phyloP scores from a whole-genome alignment of 1,139 yeast species.

The Candida sojae region DNA sequence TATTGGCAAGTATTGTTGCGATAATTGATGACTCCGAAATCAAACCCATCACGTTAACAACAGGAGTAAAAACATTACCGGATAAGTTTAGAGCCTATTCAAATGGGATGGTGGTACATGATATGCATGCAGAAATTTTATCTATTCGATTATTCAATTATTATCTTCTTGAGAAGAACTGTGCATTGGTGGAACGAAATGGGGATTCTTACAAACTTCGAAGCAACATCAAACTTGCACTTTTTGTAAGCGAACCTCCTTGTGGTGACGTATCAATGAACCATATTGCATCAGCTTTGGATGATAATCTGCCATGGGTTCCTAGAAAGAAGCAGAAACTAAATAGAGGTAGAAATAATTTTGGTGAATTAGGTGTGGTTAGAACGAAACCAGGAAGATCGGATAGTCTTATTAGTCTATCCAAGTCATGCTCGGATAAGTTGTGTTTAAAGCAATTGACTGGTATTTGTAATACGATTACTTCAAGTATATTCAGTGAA shows the following conservation, averaged over 20 bases:
- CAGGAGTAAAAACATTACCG: conserved; percentile 84
- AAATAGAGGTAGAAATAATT: conserved; percentile 67
- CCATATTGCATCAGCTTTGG: conserved; percentile 16
- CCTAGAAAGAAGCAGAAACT: conserved; percentile 9
- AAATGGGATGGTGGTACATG: conserved; percentile 71
- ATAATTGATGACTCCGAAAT: conserved; percentile 24
- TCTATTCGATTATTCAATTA: conserved; percentile 69
- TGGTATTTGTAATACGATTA: conserved; percentile 59
- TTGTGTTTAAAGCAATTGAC: conserved; percentile 62
- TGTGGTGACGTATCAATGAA: conserved; percentile 89
- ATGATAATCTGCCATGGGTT: conserved; percentile 25
- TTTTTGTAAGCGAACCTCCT: conserved; percentile 80
- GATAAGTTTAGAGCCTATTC: conserved; percentile 43
- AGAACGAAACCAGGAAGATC: conserved; percentile 90
- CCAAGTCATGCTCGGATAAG: conserved; percentile 91
- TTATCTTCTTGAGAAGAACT: conserved; percentile 25
- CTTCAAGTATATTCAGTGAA: conserved; percentile 41
- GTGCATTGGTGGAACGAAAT: conserved; percentile 12
- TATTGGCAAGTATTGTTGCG: conserved; percentile 72
- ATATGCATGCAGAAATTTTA: conserved; percentile 85
- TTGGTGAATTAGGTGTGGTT: conserved; percentile 58
- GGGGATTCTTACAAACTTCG: conserved; percentile 27
- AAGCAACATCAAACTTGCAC: conserved; percentile 43
- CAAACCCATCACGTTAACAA: conserved; percentile 55
- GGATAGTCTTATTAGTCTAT: conserved; percentile 68